Conservation (phyloP, 169 alveolate genomes). For the Babesia caballi region DNA sequence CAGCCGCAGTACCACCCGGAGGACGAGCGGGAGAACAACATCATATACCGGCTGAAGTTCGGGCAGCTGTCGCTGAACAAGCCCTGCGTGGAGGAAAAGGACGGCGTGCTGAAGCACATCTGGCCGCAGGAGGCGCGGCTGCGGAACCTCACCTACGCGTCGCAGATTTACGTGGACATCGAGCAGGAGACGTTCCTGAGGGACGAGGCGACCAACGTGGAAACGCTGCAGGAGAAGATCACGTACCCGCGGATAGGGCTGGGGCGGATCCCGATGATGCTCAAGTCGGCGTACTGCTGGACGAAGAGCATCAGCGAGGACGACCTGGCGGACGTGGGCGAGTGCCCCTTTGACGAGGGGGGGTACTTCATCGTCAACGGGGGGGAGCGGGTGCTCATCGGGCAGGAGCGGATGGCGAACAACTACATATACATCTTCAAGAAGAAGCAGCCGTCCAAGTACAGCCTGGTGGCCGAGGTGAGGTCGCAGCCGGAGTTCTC, state of each 20-base stretch:
- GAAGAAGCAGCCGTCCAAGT: conserved; percentile 94
- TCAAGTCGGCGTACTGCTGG: conserved; percentile 93
- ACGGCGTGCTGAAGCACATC: conserved; percentile 85
- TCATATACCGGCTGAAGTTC: conserved; percentile 86
- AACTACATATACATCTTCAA: conserved; percentile 97
- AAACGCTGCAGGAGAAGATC: conserved; percentile 72
- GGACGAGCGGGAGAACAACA: conserved; percentile 77
- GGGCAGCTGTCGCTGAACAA: conserved; percentile 90
- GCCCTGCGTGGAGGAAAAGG: conserved; percentile 90
- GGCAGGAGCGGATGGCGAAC: conserved; percentile 99
- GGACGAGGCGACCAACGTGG: conserved; percentile 75
- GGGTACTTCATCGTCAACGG: conserved; percentile 99
- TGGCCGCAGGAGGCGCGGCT: conserved; percentile 97
- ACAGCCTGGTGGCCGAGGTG: conserved; percentile 97
- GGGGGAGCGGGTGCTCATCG: conserved; percentile 98
- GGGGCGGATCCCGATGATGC: conserved; percentile 97
- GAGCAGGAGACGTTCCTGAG: conserved; percentile 80
- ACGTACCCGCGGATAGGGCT: conserved; percentile 85
- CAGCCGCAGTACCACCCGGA: conserved; percentile 87
- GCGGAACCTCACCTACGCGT: conserved; percentile 90
- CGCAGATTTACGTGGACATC: conserved; percentile 81
- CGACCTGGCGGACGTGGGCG: conserved; percentile 91
- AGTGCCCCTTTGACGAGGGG: conserved; percentile 96
- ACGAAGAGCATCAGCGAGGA: conserved; percentile 83
- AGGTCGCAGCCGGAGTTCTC: conserved; percentile 92